phyloP scores from a whole-genome alignment of 1,139 yeast species.

The Kluyveromyces marxianus region DNA sequence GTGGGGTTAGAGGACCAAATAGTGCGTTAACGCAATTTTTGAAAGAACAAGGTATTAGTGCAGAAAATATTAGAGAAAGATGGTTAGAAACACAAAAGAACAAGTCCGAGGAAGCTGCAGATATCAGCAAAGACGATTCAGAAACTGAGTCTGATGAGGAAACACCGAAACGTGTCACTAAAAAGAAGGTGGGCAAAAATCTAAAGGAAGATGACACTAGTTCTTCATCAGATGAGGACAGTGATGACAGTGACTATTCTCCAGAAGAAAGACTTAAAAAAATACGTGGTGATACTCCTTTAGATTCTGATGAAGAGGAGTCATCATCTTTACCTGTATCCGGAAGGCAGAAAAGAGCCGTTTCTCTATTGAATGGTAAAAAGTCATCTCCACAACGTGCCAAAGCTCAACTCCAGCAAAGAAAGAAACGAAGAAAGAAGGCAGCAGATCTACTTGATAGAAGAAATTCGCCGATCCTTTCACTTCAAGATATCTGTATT shows the following conservation, averaged over 20 bases:
- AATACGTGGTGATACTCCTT: conserved; percentile 7
- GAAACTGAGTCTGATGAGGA: conserved; percentile 4
- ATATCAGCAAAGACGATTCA: conserved; percentile 7
- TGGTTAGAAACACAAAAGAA: conserved; percentile 36
- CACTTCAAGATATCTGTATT: conserved; percentile 78
- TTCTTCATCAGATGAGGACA: conserved; percentile 2
- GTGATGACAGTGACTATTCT: not conserved
- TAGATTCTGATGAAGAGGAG: conserved; percentile 29
- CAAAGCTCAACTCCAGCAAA: conserved; percentile 36
- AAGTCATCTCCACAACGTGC: conserved; percentile 1
- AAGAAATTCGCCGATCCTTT: conserved; percentile 53
- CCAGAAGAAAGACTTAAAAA: not conserved
- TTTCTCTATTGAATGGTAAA: conserved; percentile 3
- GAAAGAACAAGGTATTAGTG: conserved; percentile 77
- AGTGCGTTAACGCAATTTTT: conserved; percentile 73
- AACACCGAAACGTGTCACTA: not conserved
- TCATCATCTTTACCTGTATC: conserved; percentile 14
- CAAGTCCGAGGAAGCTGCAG: conserved; percentile 14
- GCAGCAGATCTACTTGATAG: conserved; percentile 81
- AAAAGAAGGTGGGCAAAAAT: not conserved
- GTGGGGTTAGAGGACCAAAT: conserved; percentile 65
- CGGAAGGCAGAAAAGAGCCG: conserved; percentile 2
- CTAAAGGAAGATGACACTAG: conserved; percentile 6
- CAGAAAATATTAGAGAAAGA: conserved; percentile 67
- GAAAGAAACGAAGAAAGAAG: conserved; percentile 65